Evolutionary conservation across 2,329 filamentous ascomycete genomes (phyloP).

Genomic region (Xylariaceae sp.): DNA sequence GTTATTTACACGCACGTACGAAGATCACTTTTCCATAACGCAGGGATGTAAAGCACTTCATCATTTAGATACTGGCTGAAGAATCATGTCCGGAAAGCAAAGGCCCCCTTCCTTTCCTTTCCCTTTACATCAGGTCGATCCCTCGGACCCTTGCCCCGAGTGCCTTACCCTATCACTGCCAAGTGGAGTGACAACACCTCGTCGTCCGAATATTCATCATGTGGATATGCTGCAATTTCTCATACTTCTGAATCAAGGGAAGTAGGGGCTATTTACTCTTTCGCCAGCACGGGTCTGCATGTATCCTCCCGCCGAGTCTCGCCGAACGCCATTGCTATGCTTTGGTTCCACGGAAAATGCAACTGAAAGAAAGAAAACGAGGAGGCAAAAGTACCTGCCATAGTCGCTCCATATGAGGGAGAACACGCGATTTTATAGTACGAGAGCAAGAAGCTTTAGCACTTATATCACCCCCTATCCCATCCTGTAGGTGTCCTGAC

Average conservation of each 20-base stretch:
- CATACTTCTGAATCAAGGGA: neutral
- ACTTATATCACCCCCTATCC: neutral
- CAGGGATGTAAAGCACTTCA: no score
- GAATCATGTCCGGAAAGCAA: no score
- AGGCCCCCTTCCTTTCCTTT: no score
- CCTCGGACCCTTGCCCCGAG: no score
- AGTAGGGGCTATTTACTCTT: no score
- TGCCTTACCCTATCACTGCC: no score
- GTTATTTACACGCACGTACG: no score
- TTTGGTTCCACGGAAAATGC: constrained; percentile 4
- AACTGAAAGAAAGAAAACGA: neutral
- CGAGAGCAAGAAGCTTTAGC: neutral
- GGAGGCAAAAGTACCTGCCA: neutral
- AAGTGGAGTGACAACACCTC: neutral
- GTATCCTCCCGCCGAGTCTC: neutral
- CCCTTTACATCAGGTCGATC: no score
- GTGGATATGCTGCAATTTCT: neutral
- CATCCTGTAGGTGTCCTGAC: neutral
- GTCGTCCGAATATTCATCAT: neutral
- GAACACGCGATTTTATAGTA: constrained; percentile 8
- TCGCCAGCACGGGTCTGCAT: no score
- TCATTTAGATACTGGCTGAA: no score
- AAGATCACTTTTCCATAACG: no score
- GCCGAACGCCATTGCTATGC: constrained; percentile 25
- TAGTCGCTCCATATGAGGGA: neutral